A percentile compares a stretch with the other conserved stretches of the same genome.
phyloP scores from a whole-genome alignment of 1,139 yeast species.

The Saccharomycopsis hybrid region DNA sequence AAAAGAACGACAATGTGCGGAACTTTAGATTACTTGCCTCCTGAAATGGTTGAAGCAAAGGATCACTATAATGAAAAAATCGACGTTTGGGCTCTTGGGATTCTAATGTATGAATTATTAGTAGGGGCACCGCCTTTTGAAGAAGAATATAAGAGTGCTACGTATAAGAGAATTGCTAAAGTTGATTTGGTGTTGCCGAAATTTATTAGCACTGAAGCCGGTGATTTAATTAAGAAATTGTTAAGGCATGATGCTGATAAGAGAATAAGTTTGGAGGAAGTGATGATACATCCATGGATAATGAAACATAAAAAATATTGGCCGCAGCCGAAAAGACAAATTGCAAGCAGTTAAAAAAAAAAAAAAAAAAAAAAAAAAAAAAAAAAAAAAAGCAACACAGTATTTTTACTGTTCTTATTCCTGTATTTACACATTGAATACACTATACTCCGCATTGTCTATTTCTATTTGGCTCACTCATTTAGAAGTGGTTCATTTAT shows the following conservation, averaged over 20 bases:
- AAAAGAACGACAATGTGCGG: conserved; percentile 86
- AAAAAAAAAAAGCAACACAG: no score
- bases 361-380: no score
- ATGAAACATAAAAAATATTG: conserved; percentile 50
- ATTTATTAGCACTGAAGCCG: conserved; percentile 66
- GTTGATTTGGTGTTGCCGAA: conserved; percentile 73
- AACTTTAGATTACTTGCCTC: conserved; percentile 88
- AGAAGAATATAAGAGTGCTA: conserved; percentile 62
- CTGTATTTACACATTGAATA: no score
- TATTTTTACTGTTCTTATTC: no score
- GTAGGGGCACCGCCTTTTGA: conserved; percentile 94
- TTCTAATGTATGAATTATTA: conserved; percentile 75
- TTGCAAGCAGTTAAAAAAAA: no score
- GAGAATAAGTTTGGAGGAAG: conserved; percentile 54
- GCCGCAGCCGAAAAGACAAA: conserved; percentile 26
- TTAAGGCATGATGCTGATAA: conserved; percentile 64
- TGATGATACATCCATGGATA: conserved; percentile 81
- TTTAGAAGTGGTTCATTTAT: no score
- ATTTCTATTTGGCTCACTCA: no score
- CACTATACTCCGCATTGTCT: no score
- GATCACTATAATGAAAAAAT: conserved; percentile 67
- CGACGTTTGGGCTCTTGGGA: conserved; percentile 92
- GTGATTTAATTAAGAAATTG: conserved; percentile 54
- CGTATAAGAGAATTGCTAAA: conserved; percentile 70
- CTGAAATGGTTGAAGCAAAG: conserved; percentile 86